Percentiles rank a stretch among this genome's conserved stretches.
Evolutionary conservation across 495 filamentous ascomycete species (phyloP).

Genomic region (Talaromyces ruber): DNA sequence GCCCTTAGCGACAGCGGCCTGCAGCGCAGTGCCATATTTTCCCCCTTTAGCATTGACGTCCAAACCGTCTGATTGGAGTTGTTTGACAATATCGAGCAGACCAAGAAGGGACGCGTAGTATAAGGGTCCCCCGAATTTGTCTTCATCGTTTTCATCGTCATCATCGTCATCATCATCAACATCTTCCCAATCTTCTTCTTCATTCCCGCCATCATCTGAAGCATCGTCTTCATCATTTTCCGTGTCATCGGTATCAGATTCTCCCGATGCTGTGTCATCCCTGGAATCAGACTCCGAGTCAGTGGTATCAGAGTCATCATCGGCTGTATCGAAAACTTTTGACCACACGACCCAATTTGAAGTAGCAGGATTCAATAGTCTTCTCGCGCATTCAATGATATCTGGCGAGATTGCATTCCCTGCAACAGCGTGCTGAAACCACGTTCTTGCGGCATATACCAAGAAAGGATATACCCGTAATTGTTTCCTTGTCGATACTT

Average conservation of each 20-base stretch:
- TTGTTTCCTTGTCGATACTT: neutral
- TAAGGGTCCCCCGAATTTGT: neutral
- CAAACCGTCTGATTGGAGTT: conserved; percentile 5
- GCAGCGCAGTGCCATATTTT: neutral
- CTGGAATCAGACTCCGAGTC: neutral
- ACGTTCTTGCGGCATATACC: conserved; percentile 8
- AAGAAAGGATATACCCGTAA: conserved; percentile 8
- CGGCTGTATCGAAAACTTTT: conserved; percentile 9
- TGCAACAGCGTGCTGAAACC: conserved; percentile 8
- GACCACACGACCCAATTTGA: conserved; percentile 12
- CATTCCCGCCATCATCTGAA: neutral
- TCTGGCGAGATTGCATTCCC: conserved; percentile 6
- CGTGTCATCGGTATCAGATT: neutral
- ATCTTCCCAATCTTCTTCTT: too few relatives aligned
- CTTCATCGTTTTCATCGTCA: neutral
- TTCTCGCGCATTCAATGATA: conserved; percentile 4
- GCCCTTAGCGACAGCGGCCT: neutral
- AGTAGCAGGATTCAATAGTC: conserved; percentile 8
- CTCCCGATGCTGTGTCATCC: neutral
- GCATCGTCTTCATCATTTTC: neutral
- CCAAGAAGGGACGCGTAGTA: conserved; percentile 11
- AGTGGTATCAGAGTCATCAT: neutral
- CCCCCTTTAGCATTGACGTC: conserved; percentile 2
- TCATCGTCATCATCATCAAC: too few relatives aligned
- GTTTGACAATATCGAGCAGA: conserved; percentile 8